Base-by-base conservation (phyloP, 2,329 filamentous ascomycete genomes). In the Mycosphaerella sp. region DNA sequence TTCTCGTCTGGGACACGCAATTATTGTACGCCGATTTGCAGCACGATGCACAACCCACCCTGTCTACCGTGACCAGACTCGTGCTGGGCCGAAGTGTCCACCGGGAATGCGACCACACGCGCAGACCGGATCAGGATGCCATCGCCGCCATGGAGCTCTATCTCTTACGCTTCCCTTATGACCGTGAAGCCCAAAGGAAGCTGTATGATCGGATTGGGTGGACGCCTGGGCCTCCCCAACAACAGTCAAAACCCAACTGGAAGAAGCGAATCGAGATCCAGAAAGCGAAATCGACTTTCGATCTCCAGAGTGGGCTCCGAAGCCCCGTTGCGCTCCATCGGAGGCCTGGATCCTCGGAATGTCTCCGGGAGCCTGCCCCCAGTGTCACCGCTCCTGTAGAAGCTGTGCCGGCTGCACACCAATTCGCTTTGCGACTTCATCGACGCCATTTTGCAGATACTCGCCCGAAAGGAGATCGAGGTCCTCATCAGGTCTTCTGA, bases 121-220 rank as follows among this genome's bases (percentile, higher is more conserved):
- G 48, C 12, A 23, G 43, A 34, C 42, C 53, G 10, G 47, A 51
- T 32, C 47, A 55, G 14, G 48, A 55, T 46, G 53, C 53, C n/a
- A 42, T 40, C n/a, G 39, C 38, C n/a, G 43, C 48, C 17, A 55
- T 55, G 53, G 48, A 48, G 21, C 48, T 55, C n/a, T 55, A 51
- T 10, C 44, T 55, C 3, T 41, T 49, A 1, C 41, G 23, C 14
- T 54, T 44, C 10, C 45, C 51, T n/a, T 49, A 49, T 32, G 41
- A 51, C 17, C 23, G 48, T 10, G 48, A 44, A 45, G 41, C 48
- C 2, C 44, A 51, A 12, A 41, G 31, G 10, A 36, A 36, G 26
- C 39, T 38, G 17, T 45, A 23, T 34, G 48, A 51, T 38, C 14
- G 12, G 11, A 34, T 23, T 23, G 47, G 47, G 2, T 41, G 38